Base-by-base conservation (phyloP, 768 basidiomycete species). In the Boletus huronensis region DNA sequence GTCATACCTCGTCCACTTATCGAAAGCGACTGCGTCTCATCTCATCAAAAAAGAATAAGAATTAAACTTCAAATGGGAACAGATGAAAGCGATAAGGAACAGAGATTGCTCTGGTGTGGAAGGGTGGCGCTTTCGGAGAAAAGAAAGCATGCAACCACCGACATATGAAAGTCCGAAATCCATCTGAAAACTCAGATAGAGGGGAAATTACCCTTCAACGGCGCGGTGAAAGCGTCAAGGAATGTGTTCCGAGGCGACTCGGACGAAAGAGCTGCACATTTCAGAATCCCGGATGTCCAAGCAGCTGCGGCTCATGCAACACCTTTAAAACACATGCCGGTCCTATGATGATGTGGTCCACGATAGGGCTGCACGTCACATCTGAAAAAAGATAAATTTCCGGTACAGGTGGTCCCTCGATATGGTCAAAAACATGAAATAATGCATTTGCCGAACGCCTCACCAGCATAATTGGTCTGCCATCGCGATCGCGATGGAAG, bases 131-230 rank as follows among this genome's bases (percentile, higher is more conserved):
- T 60, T 65, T 59, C 60, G 68, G 61, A 64, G 53, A 59, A 66
- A 64, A 53, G 57, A 48, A 49, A 54, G 38, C 38, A 60, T 55
- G 55, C 45, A 61, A 65, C 57, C 57, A 64, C 55, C 56, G 59
- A 67, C 65, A 64, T 57, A 64, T 65, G 63, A 68, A 68, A 68
- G 68, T 68, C 66, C 66, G 68, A 70, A 67, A 50, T 39, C 48
- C 48, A 44, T 45, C 58, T 61, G 65, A 34, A 69, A 67, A 67
- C 67, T 67, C 67, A 69, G 62, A 60, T 54, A 60, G 54, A 55
- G 52, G 50, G 57, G 50, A 54, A 60, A 53, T 63, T 58, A 47
- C 53, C 50, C 53, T 48, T 49, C 58, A 50, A 52, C 42, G 45
- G 55, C 40, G 48, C 55, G 44, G 48, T 28, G 50, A 35, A 50